Conservation (phyloP, 2,329 filamentous ascomycete species). For the Penicillium sp. region DNA sequence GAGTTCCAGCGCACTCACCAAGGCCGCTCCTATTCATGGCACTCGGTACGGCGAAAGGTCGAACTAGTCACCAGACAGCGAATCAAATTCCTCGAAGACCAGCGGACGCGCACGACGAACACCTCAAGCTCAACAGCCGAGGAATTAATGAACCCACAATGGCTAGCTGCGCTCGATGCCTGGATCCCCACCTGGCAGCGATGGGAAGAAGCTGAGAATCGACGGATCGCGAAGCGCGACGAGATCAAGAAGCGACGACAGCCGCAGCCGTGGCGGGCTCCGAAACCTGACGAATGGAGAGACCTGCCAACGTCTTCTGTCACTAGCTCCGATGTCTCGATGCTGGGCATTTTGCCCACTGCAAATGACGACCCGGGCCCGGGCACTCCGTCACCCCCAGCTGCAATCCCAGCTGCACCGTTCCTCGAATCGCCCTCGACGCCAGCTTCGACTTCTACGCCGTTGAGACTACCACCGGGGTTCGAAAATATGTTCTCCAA, state of each 20-base stretch:
- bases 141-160: constrained; percentile 39
- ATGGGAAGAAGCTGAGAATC: constrained; percentile 41
- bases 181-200: constrained; percentile 45
- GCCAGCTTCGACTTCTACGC: background rate
- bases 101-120: constrained; percentile 16
- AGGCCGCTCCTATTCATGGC: constrained; percentile 45
- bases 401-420: constrained; percentile 4
- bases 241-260: constrained; percentile 22
- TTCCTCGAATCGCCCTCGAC: constrained; percentile 10
- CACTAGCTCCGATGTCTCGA: constrained; percentile 3
- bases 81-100: constrained; percentile 41
- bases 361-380: constrained; percentile 1
- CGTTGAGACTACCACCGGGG: constrained; percentile 35
- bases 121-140: constrained; percentile 12
- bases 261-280: constrained; percentile 13
- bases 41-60: constrained; percentile 45
- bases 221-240: constrained; percentile 41
- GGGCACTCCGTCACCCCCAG: constrained; percentile 1
- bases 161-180: constrained; percentile 41
- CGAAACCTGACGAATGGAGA: constrained; percentile 25
- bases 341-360: constrained; percentile 1
- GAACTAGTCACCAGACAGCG: constrained; percentile 44
- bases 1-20: constrained; percentile 39
- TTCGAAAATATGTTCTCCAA: constrained; percentile 43
- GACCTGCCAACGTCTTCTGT: background rate